Conservation (phyloP, 306 rosid species). For the Casuarina cunninghamiana region DNA sequence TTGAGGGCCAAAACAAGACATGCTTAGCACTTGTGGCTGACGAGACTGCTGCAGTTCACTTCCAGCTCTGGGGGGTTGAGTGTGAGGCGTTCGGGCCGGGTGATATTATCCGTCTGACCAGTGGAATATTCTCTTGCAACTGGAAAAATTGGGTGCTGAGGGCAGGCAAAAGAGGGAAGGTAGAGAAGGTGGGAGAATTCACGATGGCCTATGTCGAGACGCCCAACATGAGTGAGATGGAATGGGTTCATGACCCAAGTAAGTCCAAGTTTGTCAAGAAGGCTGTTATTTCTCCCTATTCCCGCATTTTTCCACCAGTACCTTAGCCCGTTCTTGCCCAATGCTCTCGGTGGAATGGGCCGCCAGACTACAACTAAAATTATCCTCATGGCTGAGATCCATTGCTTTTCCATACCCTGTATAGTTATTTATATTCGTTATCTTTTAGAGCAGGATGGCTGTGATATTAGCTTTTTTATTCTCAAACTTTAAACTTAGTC, state of each 20-base stretch:
- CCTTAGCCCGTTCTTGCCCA: not conserved
- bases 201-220: slow-evolving; percentile 66
- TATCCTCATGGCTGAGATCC: not conserved
- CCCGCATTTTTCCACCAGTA: slow-evolving; percentile 58
- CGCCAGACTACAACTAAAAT: not conserved
- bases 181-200: slow-evolving; percentile 70
- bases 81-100: slow-evolving; percentile 55
- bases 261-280: slow-evolving; percentile 51
- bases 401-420: too few species aligned
- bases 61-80: slow-evolving; percentile 85
- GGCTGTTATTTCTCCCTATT: slow-evolving; percentile 47
- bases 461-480: too few species aligned
- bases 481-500: too few species aligned
- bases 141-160: slow-evolving; percentile 52
- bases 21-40: slow-evolving; percentile 68
- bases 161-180: slow-evolving; percentile 79
- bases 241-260: slow-evolving; percentile 56
- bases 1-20: slow-evolving; percentile 55
- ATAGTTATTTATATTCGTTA: too few species aligned
- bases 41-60: slow-evolving; percentile 71
- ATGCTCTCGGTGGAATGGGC: not conserved
- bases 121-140: slow-evolving; percentile 64
- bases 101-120: slow-evolving; percentile 40
- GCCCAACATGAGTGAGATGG: slow-evolving; percentile 86
- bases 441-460: too few species aligned